A percentile compares a stretch with the other conserved stretches of the same genome.
These are phyloP conservation scores for Ustulina deusta DNA, from an alignment of 2,329 filamentous ascomycete genomes.

Conservation along the genomic window DNA sequence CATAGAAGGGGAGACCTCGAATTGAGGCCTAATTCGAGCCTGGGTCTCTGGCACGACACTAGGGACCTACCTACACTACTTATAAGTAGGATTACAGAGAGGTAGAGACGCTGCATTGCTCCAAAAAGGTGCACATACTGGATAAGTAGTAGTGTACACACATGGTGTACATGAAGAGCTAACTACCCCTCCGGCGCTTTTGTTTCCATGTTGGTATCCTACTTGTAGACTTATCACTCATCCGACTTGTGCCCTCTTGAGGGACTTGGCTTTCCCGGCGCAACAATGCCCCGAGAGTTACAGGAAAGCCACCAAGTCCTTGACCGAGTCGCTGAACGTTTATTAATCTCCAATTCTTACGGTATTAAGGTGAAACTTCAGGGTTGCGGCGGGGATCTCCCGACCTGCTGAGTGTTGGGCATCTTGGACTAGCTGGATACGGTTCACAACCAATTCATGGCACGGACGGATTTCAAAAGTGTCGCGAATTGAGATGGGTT, in stretches of 20 bases:
- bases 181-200: background rate
- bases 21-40: conserved; percentile 1
- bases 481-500: background rate
- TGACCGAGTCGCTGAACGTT: conserved; percentile 13
- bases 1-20: too few species aligned
- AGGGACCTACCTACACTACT: too few species aligned
- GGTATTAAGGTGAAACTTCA: conserved; percentile 24
- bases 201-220: conserved; percentile 7
- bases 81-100: too few species aligned
- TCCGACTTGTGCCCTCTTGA: background rate
- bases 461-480: conserved; percentile 10
- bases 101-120: too few species aligned
- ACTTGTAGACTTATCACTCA: background rate
- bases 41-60: too few species aligned
- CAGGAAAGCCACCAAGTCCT: conserved; percentile 8
- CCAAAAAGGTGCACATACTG: too few species aligned
- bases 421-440: conserved; percentile 7
- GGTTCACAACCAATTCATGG: background rate
- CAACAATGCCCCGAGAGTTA: conserved; percentile 18
- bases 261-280: conserved; percentile 17
- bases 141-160: background rate
- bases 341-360: conserved; percentile 10
- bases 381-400: conserved; percentile 8
- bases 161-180: background rate
- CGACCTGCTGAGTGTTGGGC: conserved; percentile 13